phyloP scores from a whole-genome alignment of 140 eudicot genomes.

The Oenanthe javanica region DNA sequence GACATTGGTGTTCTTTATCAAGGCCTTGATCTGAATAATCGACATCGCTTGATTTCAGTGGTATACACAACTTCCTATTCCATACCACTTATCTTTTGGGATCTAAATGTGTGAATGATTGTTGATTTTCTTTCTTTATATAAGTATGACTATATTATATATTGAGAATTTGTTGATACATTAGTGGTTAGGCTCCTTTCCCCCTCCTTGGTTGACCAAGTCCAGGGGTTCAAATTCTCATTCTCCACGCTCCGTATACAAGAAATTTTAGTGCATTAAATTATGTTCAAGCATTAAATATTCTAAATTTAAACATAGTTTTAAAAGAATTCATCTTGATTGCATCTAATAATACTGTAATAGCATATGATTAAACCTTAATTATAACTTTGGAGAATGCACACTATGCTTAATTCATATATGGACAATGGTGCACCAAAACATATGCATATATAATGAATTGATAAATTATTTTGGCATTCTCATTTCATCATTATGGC shows the following conservation, averaged over 20 bases:
- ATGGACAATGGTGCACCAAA: not conserved
- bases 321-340: not conserved
- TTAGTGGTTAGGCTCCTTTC: not conserved
- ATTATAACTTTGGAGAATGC: not conserved
- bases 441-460: not conserved
- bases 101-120: not conserved
- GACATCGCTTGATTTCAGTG: slow-evolving; percentile 73
- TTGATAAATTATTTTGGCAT: not conserved
- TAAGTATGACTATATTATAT: not conserved
- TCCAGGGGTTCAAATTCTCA: not conserved
- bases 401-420: not conserved
- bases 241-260: not conserved
- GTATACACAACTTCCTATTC: slow-evolving; percentile 26
- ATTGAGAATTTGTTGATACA: not conserved
- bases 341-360: not conserved
- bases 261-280: not conserved
- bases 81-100: not conserved
- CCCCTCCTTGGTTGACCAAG: not conserved
- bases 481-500: not conserved
- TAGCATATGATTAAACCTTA: not conserved
- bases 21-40: slow-evolving; percentile 77
- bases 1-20: slow-evolving; percentile 78
- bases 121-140: not conserved
- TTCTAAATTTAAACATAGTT: not conserved
- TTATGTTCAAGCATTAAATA: not conserved